phyloP scores from a whole-genome alignment of 306 rosid genomes.

The Cucurbita pepo region DNA sequence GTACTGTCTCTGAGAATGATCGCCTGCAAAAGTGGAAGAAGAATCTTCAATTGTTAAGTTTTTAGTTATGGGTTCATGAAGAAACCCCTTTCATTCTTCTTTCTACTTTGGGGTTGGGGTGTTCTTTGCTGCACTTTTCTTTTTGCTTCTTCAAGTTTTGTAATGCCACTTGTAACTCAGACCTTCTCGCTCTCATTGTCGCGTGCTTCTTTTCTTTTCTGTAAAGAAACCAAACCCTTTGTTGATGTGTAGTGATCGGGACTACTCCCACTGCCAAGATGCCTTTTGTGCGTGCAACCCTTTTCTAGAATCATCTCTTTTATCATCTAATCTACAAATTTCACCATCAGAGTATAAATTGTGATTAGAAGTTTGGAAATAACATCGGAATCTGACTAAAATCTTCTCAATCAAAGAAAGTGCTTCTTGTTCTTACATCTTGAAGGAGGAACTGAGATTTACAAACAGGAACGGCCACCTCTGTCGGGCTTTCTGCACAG shows the following conservation, averaged over 20 bases:
- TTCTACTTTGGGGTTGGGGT: not conserved
- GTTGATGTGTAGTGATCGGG: not conserved
- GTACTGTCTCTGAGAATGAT: not conserved
- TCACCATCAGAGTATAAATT: not conserved
- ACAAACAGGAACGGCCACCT: slow-evolving; percentile 34
- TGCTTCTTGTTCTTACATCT: not conserved
- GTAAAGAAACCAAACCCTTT: not conserved
- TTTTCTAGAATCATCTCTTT: not conserved
- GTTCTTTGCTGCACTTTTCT: not conserved
- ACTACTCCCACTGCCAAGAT: not conserved
- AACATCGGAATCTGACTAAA: not conserved
- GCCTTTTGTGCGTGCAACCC: not conserved
- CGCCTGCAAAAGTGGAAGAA: not conserved
- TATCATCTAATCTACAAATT: not conserved
- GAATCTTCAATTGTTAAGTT: not conserved
- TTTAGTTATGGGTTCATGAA: not conserved
- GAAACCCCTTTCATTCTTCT: not conserved
- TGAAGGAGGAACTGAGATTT: not conserved
- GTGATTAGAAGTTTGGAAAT: not conserved
- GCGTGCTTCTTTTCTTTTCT: not conserved
- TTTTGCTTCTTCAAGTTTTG: not conserved
- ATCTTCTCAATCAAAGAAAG: not conserved
- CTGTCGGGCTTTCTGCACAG: slow-evolving; percentile 10
- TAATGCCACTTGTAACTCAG: not conserved
- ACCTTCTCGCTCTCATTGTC: not conserved